Base-by-base conservation (phyloP, 805 yeast species). In the Wickerhamiella nectarea region DNA sequence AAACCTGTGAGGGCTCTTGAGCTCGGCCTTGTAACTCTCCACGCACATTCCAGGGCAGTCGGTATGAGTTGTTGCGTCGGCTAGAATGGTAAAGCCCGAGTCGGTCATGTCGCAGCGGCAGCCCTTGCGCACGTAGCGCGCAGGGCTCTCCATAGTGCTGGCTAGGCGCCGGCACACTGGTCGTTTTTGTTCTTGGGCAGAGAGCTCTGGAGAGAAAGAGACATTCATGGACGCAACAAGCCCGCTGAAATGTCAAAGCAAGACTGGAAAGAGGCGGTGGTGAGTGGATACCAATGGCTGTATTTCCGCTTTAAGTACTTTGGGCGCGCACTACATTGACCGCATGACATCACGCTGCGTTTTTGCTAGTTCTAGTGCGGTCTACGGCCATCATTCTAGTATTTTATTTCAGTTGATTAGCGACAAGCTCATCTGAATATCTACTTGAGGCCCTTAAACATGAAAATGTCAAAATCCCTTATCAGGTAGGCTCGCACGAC, bases 1-100 rank as follows among this genome's bases (percentile, higher is more conserved):
- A 38, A 51, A 51, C 41, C 36, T 17, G 17, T 19, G 34, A 12
- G 52, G 52, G 34, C 38, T 34, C n/a, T 11, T 28, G 6, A 40
- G 43, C 21, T 25, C 33, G 28, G 38, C 43, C 17, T 25, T 31
- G 19, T 14, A 26, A 4, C 21, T 15, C 15, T 22, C 21, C 19
- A 20, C 18, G 19, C 24, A 11, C 18, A 35, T 21, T 10, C 14
- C 7, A 3, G 43, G 43, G 34, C 43, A 26, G 21, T 40, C 43
- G 26, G 34, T 25, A 12, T 40, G 43, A 6, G 43, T 40, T 11
- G 43, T 40, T 4, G 43, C 17, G 34, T 26, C 25, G 21, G 38
- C 11, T 4, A 24, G 14, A 7, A 40, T 24, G 21, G 6, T 34
- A 24, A 33, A 34, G 2, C 43, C 43, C 9, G 38, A 22, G 10